These are phyloP conservation scores for Fusarium acutatum DNA, from an alignment of 2,329 filamentous ascomycete genomes.

Conservation along the genomic window DNA sequence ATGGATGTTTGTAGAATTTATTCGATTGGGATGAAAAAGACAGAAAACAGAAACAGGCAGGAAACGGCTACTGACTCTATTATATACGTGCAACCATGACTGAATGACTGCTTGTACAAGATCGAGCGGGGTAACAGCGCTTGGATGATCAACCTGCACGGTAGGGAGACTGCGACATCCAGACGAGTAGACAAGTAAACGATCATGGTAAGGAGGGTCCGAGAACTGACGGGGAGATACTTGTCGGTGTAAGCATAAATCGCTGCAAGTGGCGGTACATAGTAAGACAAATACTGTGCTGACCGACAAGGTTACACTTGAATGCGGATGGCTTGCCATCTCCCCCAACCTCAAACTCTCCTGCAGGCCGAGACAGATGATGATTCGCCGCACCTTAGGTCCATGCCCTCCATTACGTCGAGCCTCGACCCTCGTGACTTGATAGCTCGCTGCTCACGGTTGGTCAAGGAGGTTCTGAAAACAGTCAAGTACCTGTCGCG, in stretches of 20 bases:
- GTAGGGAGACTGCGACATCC: constrained; percentile 10
- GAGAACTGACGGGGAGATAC: constrained; percentile 2
- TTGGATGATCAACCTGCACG: constrained; percentile 24
- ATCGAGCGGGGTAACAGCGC: constrained; percentile 41
- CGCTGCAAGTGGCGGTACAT: constrained; percentile 16
- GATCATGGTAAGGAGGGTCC: background rate
- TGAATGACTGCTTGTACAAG: constrained; percentile 17
- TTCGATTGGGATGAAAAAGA: constrained; percentile 7
- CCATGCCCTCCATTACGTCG: constrained; percentile 26
- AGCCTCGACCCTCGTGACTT: constrained; percentile 20
- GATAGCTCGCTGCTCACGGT: constrained; percentile 3
- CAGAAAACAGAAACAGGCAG: background rate
- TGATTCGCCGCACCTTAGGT: constrained; percentile 22
- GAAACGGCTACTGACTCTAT: constrained; percentile 12
- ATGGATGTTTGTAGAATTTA: background rate
- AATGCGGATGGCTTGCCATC: constrained; percentile 26
- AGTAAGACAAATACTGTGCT: constrained; percentile 30
- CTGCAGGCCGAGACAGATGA: constrained; percentile 6
- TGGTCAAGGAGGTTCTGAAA: constrained; percentile 27
- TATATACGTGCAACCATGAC: constrained; percentile 26
- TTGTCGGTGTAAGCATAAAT: background rate
- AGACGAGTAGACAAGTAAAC: constrained; percentile 11
- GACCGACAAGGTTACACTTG: constrained; percentile 30
- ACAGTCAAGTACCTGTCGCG: constrained; percentile 2
- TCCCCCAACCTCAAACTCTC: constrained; percentile 32